A percentile compares a stretch with the other conserved stretches of the same genome.
phyloP scores from a whole-genome alignment of 2,329 filamentous ascomycete species.

The Bipolaris bicolor region DNA sequence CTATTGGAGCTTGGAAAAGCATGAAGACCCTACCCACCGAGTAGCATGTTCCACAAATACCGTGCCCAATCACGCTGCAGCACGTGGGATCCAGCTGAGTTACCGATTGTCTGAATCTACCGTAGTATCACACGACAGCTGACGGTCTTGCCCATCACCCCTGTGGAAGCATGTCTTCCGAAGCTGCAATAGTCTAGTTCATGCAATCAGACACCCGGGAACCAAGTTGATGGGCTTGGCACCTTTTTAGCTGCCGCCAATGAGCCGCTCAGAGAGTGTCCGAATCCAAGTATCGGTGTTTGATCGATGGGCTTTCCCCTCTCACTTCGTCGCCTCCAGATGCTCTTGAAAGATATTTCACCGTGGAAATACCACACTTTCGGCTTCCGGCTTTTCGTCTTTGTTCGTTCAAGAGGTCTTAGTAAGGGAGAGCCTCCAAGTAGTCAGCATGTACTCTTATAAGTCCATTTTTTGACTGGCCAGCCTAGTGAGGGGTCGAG shows the following conservation, averaged over 20 bases:
- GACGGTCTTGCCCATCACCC: background rate
- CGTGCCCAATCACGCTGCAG: background rate
- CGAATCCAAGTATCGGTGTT: too few relatives aligned
- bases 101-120: background rate
- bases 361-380: background rate
- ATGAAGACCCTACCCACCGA: too few relatives aligned
- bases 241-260: background rate
- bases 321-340: background rate
- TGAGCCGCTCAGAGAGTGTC: too few relatives aligned
- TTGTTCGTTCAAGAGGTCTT: too few relatives aligned
- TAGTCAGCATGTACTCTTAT: background rate
- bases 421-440: background rate
- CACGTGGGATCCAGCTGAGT: background rate
- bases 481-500: background rate
- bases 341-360: background rate
- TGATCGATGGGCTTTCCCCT: too few relatives aligned
- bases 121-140: background rate
- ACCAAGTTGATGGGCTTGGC: background rate
- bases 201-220: background rate
- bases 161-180: background rate
- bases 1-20: background rate
- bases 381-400: background rate
- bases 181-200: background rate
- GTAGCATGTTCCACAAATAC: background rate
- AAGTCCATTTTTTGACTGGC: background rate